Conservation (phyloP, 352 stramenopile genomes). For the Globisporangium alternatum region DNA sequence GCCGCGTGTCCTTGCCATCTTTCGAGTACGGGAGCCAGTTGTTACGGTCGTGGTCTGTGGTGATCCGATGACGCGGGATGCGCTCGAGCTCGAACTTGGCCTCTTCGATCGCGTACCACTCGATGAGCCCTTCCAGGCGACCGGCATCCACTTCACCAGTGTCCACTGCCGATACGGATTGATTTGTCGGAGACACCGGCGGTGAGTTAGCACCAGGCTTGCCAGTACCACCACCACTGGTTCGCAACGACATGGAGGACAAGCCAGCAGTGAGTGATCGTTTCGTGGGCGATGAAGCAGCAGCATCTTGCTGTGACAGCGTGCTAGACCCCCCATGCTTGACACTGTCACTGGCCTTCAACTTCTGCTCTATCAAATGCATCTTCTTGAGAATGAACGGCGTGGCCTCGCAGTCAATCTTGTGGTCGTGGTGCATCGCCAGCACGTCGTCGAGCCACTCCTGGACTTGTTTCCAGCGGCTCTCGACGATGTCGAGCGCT, state of each 20-base stretch:
- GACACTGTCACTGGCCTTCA: not conserved
- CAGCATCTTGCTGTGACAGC: not conserved
- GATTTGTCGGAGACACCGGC: not conserved
- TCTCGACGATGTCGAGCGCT: conserved; percentile 45
- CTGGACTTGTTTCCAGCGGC: conserved; percentile 59
- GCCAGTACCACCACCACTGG: not conserved
- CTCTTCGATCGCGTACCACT: conserved; percentile 78
- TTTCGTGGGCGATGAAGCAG: conserved; percentile 9
- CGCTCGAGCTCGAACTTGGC: conserved; percentile 61
- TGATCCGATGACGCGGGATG: conserved; percentile 64
- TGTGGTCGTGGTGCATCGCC: conserved; percentile 56
- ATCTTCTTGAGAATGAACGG: conserved; percentile 74
- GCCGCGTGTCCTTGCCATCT: conserved; percentile 52
- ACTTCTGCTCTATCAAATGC: conserved; percentile 34
- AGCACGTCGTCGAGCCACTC: conserved; percentile 64
- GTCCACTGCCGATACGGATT: not conserved
- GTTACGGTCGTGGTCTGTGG: conserved; percentile 44
- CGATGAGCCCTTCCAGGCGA: conserved; percentile 51
- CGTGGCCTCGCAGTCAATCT: conserved; percentile 61
- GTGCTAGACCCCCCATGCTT: not conserved
- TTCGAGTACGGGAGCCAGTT: conserved; percentile 49
- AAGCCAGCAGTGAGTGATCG: not conserved
- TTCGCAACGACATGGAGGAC: not conserved
- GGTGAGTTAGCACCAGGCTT: not conserved
- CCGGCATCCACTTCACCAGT: conserved; percentile 34